Percentiles rank a stretch among this genome's conserved stretches.
Evolutionary conservation across 2,329 filamentous ascomycete species (phyloP).

Genomic region (Trichoderma sp.): DNA sequence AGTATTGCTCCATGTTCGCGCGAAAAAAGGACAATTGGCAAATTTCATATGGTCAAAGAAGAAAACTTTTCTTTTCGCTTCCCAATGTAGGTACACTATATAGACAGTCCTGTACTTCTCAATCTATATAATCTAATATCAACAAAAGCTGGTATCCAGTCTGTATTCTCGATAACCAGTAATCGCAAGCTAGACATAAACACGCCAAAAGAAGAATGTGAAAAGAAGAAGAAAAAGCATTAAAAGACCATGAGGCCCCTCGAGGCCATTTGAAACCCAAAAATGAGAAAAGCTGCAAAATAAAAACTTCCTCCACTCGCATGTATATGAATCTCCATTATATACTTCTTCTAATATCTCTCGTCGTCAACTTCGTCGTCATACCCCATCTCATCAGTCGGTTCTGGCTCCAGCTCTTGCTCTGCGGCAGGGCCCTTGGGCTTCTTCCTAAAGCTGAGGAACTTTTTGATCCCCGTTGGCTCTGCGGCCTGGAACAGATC

Average conservation of each 20-base stretch:
- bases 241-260: not conserved
- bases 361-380: constrained; percentile 35
- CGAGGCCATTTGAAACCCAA: not conserved
- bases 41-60: not conserved
- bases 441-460: constrained; percentile 52
- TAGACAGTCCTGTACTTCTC: constrained; percentile 10
- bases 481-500: constrained; percentile 40
- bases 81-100: not conserved
- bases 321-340: not conserved
- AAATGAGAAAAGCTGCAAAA: not conserved
- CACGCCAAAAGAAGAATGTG: not conserved
- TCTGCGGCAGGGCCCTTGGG: constrained; percentile 28
- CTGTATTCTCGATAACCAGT: constrained; percentile 1
- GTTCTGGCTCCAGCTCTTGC: constrained; percentile 30
- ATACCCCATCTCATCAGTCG: constrained; percentile 33
- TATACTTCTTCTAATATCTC: constrained; percentile 28
- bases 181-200: not conserved
- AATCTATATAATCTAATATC: constrained; percentile 1
- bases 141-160: constrained; percentile 2
- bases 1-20: too few species aligned
- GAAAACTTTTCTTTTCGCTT: not conserved
- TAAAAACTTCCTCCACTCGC: not conserved
- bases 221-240: not conserved
- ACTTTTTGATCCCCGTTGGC: constrained; percentile 48
- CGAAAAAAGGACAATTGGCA: too few species aligned